Percentiles rank a stretch among this genome's conserved stretches.
phyloP scores from a whole-genome alignment of 1,284 basidiomycete genomes.

The Irpex lacteus region DNA sequence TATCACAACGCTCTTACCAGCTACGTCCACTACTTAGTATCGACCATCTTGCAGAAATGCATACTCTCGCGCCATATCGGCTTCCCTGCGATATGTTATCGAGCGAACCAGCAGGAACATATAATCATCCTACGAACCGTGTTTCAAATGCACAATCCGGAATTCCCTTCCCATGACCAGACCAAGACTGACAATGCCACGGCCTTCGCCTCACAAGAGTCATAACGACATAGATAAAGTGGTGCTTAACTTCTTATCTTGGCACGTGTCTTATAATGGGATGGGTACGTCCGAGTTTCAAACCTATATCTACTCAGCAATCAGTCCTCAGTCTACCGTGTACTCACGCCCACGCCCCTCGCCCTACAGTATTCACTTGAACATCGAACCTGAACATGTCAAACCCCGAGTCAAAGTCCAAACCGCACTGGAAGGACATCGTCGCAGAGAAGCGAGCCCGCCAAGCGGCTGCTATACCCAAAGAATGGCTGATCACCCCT shows the following conservation, averaged over 20 bases:
- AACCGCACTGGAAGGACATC: slow-evolving; percentile 38
- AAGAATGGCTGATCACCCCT: slow-evolving; percentile 41
- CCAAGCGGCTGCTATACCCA: slow-evolving; percentile 45
- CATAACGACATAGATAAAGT: neutral
- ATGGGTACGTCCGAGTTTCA: neutral
- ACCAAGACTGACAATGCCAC: neutral
- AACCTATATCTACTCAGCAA: neutral
- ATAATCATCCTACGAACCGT: neutral
- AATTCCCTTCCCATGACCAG: neutral
- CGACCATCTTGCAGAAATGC: no score
- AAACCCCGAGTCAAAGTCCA: slow-evolving; percentile 1
- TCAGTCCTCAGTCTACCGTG: neutral
- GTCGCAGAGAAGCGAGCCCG: slow-evolving; percentile 39
- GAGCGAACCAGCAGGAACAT: no score
- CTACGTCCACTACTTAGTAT: no score
- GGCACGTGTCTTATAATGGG: neutral
- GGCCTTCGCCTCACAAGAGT: neutral
- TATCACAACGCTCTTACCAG: no score
- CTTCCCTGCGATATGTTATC: no score
- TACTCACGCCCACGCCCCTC: no score
- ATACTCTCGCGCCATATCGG: no score
- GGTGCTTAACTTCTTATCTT: neutral
- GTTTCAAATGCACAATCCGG: neutral
- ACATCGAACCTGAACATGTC: no score
- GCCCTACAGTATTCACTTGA: no score